A percentile compares a stretch with the other conserved stretches of the same genome.
phyloP scores from a whole-genome alignment of 805 yeast species.

The Scheffersomyces lignosus region DNA sequence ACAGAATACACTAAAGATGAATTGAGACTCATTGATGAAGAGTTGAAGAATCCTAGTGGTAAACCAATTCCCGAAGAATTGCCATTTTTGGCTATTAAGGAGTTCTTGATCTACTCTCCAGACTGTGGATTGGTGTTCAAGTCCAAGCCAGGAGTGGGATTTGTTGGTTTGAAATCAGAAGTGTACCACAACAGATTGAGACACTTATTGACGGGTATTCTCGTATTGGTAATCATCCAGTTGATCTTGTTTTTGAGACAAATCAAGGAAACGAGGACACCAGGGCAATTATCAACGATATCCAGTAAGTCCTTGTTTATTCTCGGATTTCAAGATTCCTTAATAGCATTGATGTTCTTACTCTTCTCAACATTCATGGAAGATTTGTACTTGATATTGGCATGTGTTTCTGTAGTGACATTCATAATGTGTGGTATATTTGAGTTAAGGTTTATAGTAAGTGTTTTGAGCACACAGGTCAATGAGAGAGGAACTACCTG shows the following conservation, averaged over 20 bases:
- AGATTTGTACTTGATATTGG: conserved; percentile 63
- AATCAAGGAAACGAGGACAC: conserved; percentile 71
- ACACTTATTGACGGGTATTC: conserved; percentile 44
- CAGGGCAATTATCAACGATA: conserved; percentile 73
- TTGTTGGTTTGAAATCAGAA: conserved; percentile 61
- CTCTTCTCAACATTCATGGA: conserved; percentile 56
- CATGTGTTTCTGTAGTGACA: conserved; percentile 67
- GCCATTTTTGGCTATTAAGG: conserved; percentile 56
- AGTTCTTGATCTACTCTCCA: conserved; percentile 77
- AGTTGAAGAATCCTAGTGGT: conserved; percentile 72
- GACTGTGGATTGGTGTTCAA: conserved; percentile 72
- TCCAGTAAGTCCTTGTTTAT: conserved; percentile 57
- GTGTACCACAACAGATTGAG: conserved; percentile 38
- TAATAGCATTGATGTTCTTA: conserved; percentile 61
- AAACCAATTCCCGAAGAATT: conserved; percentile 57
- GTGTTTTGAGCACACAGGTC: conserved; percentile 66
- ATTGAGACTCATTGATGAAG: conserved; percentile 66
- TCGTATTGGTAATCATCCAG: conserved; percentile 48
- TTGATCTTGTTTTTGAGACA: conserved; percentile 62
- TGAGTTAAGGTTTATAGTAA: conserved; percentile 71
- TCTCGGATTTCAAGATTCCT: conserved; percentile 70
- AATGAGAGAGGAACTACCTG: conserved; percentile 69
- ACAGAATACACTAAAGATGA: conserved; percentile 55
- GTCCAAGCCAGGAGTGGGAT: conserved; percentile 10
- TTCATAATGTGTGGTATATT: conserved; percentile 71